Percentiles rank a stretch among this genome's conserved stretches.
These are phyloP conservation scores for Tetrapyrgos nigripes DNA, from an alignment of 1,284 basidiomycete species.

Conservation along the genomic window DNA sequence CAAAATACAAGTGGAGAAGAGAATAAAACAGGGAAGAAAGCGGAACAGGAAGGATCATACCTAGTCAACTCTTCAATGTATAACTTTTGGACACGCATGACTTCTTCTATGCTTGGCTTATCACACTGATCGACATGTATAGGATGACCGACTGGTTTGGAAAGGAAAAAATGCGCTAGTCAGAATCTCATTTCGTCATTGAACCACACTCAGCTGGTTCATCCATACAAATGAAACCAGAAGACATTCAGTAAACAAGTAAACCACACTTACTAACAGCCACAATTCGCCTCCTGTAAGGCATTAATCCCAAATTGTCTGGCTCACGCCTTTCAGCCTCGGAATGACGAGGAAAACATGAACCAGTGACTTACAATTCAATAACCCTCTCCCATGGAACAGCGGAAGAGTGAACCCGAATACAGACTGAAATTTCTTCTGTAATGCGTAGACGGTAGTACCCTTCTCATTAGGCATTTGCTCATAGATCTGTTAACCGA, in stretches of 20 bases:
- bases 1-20: constrained; percentile 1
- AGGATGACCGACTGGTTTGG: constrained; percentile 78
- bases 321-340: background rate
- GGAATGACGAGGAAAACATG: background rate
- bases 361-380: constrained; percentile 79
- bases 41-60: too few species aligned
- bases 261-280: constrained; percentile 79
- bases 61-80: constrained; percentile 94
- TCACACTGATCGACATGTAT: constrained; percentile 82
- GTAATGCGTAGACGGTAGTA: constrained; percentile 85
- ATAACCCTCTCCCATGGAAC: constrained; percentile 90
- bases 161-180: constrained; percentile 1
- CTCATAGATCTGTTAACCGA: constrained; percentile 78
- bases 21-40: too few species aligned
- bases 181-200: too few species aligned
- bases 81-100: constrained; percentile 80
- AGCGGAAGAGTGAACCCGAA: constrained; percentile 98
- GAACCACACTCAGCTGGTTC: too few species aligned
- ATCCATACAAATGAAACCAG: too few species aligned
- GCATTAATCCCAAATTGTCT: constrained; percentile 93
- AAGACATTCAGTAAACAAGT: too few species aligned
- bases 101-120: constrained; percentile 82
- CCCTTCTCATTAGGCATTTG: constrained; percentile 96
- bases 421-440: constrained; percentile 88
- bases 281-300: constrained; percentile 93